A percentile compares a stretch with the other conserved stretches of the same genome.
These are phyloP conservation scores for Neonectria magnoliae DNA, from an alignment of 2,329 filamentous ascomycete genomes.

Conservation along the genomic window DNA sequence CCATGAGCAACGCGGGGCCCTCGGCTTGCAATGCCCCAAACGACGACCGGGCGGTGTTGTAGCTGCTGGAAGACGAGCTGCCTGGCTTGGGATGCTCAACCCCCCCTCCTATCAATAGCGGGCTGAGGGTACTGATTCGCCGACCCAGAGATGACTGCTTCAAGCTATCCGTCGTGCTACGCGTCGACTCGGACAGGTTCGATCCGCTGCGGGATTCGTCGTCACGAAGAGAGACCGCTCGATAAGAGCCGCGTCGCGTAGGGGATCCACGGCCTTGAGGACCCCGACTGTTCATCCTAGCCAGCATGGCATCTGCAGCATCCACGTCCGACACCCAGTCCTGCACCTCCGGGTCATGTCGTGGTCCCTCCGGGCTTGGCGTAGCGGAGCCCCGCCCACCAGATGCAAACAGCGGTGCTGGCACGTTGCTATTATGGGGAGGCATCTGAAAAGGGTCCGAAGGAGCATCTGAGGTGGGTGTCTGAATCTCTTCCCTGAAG, in stretches of 20 bases:
- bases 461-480: conserved; percentile 49
- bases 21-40: conserved; percentile 64
- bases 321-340: conserved; percentile 68
- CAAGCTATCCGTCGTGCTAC: conserved; percentile 56
- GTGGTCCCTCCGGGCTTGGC: conserved; percentile 54
- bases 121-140: conserved; percentile 47
- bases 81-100: conserved; percentile 47
- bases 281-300: conserved; percentile 51
- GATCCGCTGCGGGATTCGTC: conserved; percentile 65
- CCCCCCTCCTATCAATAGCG: conserved; percentile 38
- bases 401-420: conserved; percentile 41
- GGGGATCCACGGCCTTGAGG: conserved; percentile 51
- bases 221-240: conserved; percentile 49
- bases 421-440: conserved; percentile 30
- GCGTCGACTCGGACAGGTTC: conserved; percentile 65
- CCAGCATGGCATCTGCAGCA: conserved; percentile 62
- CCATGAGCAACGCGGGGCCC: conserved; percentile 59
- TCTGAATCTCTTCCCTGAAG: conserved; percentile 43
- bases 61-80: conserved; percentile 57
- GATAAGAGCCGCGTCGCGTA: conserved; percentile 50
- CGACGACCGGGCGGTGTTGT: conserved; percentile 64
- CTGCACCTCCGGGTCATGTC: conserved; percentile 63
- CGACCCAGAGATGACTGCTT: conserved; percentile 49
- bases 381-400: conserved; percentile 48
- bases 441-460: conserved; percentile 65